Evolutionary conservation across 2,329 filamentous ascomycete species (phyloP), one percentile per base, ranked within the genome.

Genomic region (Cadophora malorum): DNA sequence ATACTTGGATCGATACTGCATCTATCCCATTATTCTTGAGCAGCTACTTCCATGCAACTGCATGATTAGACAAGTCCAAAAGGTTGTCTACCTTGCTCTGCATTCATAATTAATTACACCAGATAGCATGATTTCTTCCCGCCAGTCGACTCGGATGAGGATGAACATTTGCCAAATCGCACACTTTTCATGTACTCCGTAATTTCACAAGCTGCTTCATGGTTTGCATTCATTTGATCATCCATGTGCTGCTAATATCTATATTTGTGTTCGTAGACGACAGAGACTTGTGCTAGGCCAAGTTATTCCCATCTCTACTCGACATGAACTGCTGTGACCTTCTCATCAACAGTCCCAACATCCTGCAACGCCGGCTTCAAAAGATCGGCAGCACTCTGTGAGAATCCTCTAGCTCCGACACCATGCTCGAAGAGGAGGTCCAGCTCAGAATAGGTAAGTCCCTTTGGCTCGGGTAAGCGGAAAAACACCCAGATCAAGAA

Each of bases 401-500:
- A 59, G 12, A 59, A 59, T 8, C 21, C 56, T 25, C 56, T 38
- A 45, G 56, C 56, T 19, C 56, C 56, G 9, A 59, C 56, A 25
- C 21, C 45, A 16, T 62, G 41, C 59, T 50, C 59, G 19, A 62
- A 52, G 7, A 52, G 59, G 8, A 62, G 41, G 35, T 62, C 59
- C 12, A 50, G 41, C 14, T 62, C 47, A 3, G 59, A 62, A 41
- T 52, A 49, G 3, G 47, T 62, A 12, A 62, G 41, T 4, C 56
- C 56, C 35, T 59, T 59, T 25, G 56, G 56, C 35, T 59, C 56
- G 6, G 56, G 56, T 35, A 59, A 59, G 35, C 56, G 56, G 33
- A 59, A 59, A 21, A 59, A 59, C 3, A 59, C 56, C 56, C 56
- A 59, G 21, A 59, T 21, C 33, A 59, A 25, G 56, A 59, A 59